phyloP scores from a whole-genome alignment of 257 asterid species.

The Solanum piurae region DNA sequence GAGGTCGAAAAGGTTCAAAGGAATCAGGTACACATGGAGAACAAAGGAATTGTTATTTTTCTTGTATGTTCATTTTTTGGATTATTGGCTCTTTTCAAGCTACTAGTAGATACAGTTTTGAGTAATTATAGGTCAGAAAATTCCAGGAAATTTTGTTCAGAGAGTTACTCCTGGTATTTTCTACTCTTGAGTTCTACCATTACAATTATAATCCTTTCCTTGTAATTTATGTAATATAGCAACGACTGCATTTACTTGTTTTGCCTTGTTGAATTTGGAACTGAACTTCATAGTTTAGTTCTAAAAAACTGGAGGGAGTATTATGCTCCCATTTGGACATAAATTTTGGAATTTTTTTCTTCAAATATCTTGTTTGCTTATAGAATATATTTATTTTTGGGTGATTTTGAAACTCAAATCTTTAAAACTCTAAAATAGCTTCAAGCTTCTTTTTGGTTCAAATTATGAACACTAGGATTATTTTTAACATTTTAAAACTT shows the following conservation, averaged over 20 bases:
- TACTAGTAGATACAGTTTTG: conserved; percentile 29
- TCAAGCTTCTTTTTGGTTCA: neutral
- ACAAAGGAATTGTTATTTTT: conserved; percentile 63
- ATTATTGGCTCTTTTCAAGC: conserved; percentile 32
- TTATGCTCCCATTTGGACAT: neutral
- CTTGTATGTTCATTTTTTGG: conserved; percentile 50
- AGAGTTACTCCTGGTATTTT: conserved; percentile 64
- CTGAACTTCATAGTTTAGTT: neutral
- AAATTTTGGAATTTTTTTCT: neutral
- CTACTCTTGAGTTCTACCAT: conserved; percentile 43
- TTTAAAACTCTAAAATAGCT: neutral
- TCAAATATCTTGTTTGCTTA: neutral
- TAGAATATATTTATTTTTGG: neutral
- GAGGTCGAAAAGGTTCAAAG: conserved; percentile 49
- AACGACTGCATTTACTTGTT: neutral
- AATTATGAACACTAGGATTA: neutral
- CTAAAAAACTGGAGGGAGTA: neutral
- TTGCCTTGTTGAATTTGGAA: neutral
- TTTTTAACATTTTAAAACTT: neutral
- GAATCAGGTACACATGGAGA: conserved; percentile 71
- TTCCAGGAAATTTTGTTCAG: conserved; percentile 61
- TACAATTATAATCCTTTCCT: conserved; percentile 36
- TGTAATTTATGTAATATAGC: conserved; percentile 23
- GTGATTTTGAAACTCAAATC: neutral
- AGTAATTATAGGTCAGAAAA: conserved; percentile 24